These are phyloP conservation scores for Microdochium bolleyi DNA, from an alignment of 2,329 filamentous ascomycete genomes.

Conservation along the genomic window DNA sequence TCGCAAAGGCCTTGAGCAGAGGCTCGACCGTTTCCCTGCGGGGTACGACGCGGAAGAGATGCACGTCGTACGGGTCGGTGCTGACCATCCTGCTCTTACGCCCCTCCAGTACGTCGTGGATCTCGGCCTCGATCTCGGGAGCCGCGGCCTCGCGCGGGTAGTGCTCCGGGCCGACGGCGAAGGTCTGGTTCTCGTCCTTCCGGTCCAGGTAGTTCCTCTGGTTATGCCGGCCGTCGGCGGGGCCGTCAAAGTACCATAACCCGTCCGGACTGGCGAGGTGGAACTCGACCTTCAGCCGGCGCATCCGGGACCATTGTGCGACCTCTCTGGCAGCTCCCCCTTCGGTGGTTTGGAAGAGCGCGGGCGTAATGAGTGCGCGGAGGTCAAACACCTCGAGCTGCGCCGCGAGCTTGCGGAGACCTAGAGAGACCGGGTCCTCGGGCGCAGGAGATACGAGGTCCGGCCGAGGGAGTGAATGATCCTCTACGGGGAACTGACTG, in stretches of 20 bases:
- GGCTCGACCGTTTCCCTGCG: too few relatives aligned
- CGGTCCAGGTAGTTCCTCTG: too few relatives aligned
- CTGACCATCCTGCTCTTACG: too few relatives aligned
- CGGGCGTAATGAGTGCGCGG: neutral
- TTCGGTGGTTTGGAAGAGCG: neutral
- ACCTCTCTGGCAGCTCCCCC: neutral
- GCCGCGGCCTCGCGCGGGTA: too few relatives aligned
- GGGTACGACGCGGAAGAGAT: too few relatives aligned
- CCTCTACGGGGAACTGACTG: neutral
- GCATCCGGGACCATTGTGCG: neutral
- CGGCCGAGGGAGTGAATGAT: neutral
- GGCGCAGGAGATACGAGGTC: neutral
- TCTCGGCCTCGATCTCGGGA: too few relatives aligned
- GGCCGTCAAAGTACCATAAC: neutral
- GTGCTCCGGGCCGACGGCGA: too few relatives aligned
- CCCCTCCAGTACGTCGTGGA: too few relatives aligned
- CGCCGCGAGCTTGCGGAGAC: neutral
- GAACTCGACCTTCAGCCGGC: neutral
- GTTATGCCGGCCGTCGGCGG: too few relatives aligned
- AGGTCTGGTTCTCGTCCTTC: too few relatives aligned
- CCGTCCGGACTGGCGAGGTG: neutral
- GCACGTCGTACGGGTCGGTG: too few relatives aligned
- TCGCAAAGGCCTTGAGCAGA: too few relatives aligned
- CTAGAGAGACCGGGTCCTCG: neutral
- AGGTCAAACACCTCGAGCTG: neutral